A percentile compares a stretch with the other conserved stretches of the same genome.
These are phyloP conservation scores for Nicotiana obtusifolia DNA, from an alignment of 257 asterid species.

Conservation along the genomic window DNA sequence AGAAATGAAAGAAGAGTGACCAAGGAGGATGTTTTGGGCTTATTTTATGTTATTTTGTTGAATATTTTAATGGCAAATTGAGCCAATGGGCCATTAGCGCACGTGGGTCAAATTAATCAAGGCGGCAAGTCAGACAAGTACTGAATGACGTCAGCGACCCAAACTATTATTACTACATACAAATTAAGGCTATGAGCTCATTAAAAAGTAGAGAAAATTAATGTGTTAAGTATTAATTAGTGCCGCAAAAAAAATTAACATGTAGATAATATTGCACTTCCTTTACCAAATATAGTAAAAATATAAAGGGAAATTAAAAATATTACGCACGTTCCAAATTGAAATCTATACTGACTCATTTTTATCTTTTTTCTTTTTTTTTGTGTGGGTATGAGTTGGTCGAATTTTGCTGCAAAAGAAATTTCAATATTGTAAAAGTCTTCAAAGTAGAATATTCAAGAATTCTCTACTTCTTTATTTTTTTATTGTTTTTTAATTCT, in stretches of 20 bases:
- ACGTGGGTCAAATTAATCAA: conserved; percentile 52
- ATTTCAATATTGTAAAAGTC: neutral
- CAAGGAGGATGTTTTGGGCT: conserved; percentile 23
- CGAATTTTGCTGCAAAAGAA: too few species aligned
- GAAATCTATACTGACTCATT: neutral
- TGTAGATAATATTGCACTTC: neutral
- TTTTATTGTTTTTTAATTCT: neutral
- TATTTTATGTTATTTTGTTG: conserved; percentile 6
- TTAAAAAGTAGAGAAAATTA: neutral
- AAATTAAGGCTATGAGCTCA: neutral
- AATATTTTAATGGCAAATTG: neutral
- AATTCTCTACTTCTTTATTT: neutral
- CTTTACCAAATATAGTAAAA: neutral
- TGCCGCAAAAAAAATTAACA: neutral
- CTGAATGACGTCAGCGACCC: conserved; percentile 26
- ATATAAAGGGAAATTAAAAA: neutral
- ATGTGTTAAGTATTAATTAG: neutral
- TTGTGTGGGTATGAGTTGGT: too few species aligned
- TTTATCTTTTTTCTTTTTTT: too few species aligned
- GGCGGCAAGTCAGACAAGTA: conserved; percentile 38
- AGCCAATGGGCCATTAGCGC: conserved; percentile 16
- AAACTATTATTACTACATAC: too few species aligned
- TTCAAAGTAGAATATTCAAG: neutral
- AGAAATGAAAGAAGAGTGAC: neutral
- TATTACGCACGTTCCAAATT: neutral